A percentile compares a stretch with the other conserved stretches of the same genome.
These are phyloP conservation scores for Cutaneotrichosporon sp. DNA, from an alignment of 1,284 basidiomycete genomes.

Conservation along the genomic window DNA sequence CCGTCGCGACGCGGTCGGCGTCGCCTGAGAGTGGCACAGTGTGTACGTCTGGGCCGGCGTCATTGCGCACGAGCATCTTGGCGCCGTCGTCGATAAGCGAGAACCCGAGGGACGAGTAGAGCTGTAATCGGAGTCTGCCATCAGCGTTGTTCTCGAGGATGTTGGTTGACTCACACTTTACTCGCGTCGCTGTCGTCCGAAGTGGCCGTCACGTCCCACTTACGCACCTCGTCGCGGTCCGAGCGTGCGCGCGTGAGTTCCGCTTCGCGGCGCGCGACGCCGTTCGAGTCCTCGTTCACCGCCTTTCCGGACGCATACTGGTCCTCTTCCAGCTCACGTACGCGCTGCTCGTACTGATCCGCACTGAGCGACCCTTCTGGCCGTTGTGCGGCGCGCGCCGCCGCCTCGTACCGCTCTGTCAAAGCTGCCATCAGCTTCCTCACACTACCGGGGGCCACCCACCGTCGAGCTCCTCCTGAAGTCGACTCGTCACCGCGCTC, in stretches of 20 bases:
- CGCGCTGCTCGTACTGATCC: constrained; percentile 33
- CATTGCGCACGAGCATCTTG: constrained; percentile 41
- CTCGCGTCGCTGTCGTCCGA: constrained; percentile 25
- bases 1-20: constrained; percentile 29
- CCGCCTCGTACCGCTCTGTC: constrained; percentile 9
- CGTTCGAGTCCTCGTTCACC: constrained; percentile 38
- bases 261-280: constrained; percentile 32
- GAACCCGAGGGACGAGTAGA: constrained; percentile 38
- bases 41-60: constrained; percentile 37
- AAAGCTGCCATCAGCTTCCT: neutral
- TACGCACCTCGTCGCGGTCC: constrained; percentile 33
- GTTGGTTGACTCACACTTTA: constrained; percentile 28
- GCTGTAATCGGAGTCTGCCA: constrained; percentile 33
- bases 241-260: constrained; percentile 31
- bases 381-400: constrained; percentile 32
- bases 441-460: constrained; percentile 10
- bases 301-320: constrained; percentile 34
- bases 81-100: constrained; percentile 18
- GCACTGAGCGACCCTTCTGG: constrained; percentile 32
- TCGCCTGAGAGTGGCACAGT: constrained; percentile 28
- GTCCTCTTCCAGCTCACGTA: constrained; percentile 33
- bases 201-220: constrained; percentile 23
- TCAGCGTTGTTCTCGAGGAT: neutral
- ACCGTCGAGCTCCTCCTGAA: constrained; percentile 32
- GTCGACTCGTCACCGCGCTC: constrained; percentile 17